Percentiles rank a stretch among this genome's conserved stretches.
Evolutionary conservation across 2,329 filamentous ascomycete genomes (phyloP).

Genomic region (Penicillium vulpinum): DNA sequence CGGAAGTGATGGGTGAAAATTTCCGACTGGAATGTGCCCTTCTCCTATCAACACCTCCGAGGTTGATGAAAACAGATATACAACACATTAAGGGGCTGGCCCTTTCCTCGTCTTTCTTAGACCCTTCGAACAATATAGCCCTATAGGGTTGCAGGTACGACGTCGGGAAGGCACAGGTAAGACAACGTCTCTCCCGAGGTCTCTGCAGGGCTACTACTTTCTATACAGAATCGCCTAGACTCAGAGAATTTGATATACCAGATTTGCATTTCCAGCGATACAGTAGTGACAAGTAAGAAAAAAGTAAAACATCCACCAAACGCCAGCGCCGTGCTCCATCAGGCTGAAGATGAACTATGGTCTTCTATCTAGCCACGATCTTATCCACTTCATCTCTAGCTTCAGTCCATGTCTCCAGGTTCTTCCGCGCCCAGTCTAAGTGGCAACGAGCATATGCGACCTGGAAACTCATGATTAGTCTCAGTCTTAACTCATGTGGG

Average conservation of each 20-base stretch:
- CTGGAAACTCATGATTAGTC: slow-evolving; percentile 48
- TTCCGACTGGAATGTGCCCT: slow-evolving; percentile 17
- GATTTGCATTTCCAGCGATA: not conserved
- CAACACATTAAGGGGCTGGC: not conserved
- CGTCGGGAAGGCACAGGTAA: not conserved
- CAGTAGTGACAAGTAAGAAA: not conserved
- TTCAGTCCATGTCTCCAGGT: slow-evolving; percentile 89
- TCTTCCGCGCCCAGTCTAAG: slow-evolving; percentile 90
- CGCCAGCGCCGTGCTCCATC: not conserved
- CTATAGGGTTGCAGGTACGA: not conserved
- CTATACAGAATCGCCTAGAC: not conserved
- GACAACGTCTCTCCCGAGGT: too few species aligned
- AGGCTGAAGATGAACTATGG: not conserved
- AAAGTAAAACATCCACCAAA: not conserved
- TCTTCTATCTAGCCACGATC: slow-evolving; percentile 58
- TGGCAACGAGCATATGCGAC: slow-evolving; percentile 90
- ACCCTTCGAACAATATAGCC: not conserved
- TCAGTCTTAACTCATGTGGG: not conserved
- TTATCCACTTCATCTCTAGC: slow-evolving; percentile 83
- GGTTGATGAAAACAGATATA: not conserved
- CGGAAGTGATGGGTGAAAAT: slow-evolving; percentile 4
- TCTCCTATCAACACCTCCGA: slow-evolving; percentile 3
- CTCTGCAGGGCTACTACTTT: not conserved
- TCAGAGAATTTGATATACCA: not conserved
- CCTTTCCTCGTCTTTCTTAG: not conserved